Evolutionary conservation across 768 basidiomycete species (phyloP), one percentile per base, ranked within the genome.

Genomic region (Tulasnella sp.): DNA sequence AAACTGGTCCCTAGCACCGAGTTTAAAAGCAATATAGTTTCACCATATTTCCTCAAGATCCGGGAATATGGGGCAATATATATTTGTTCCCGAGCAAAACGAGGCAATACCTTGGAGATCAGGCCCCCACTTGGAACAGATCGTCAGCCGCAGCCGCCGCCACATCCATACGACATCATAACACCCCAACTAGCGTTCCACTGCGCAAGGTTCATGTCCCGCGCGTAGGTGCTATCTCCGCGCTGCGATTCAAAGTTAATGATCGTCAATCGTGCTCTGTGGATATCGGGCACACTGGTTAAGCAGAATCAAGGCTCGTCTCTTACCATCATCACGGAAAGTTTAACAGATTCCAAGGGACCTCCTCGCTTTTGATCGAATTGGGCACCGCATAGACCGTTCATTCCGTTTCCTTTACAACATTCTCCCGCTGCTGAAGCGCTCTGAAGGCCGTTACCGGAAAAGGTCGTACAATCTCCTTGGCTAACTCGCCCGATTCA

Each of bases 391-490:
- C 72, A 74, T 10, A 74, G 8, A 5, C 76, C 58, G 36, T 77
- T 68, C 36, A 38, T 31, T 7, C 76, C 58, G 38, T 39, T 77
- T 8, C 76, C 76, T 42, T 62, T 56, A 21, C 31, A 46, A 27
- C 76, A 77, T 39, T 77, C 76, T n/a, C 76, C 76, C 12, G 76
- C 31, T 12, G 76, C 76, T 68, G 58, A 77, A 8, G 48, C 52
- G 9, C 76, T 56, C 39, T 68, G 31, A 39, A 77, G 46, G 5
- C 52, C 76, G 38, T 24, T 42, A 6, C 76, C 76, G 1, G 48
- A 56, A 10, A 40, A 39, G 7, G 36, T 56, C 27, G 76, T 62
- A n/a, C 76, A 77, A 77, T 77, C 76, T 9, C 76, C 76, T 34
- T 77, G 76, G 46, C 76, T 77, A 40, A 18, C 21, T 21, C n/a